Percentiles rank a stretch among this genome's conserved stretches.
These are phyloP conservation scores for Vanrija humicola DNA, from an alignment of 1,284 basidiomycete genomes.

Conservation along the genomic window DNA sequence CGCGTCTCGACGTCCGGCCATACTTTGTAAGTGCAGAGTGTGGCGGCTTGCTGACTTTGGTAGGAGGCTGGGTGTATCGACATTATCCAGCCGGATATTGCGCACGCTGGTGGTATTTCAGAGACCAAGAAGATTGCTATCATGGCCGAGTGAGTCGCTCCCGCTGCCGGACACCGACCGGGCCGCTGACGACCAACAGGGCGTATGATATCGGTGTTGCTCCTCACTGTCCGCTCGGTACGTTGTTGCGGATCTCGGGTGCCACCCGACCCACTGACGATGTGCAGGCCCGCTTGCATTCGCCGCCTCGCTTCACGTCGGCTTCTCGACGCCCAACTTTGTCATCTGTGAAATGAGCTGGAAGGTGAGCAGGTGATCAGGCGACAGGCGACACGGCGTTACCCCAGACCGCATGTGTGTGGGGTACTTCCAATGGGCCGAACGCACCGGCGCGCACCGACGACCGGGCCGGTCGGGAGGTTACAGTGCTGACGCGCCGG, in stretches of 20 bases:
- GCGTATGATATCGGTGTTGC: conserved; percentile 51
- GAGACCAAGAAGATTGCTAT: conserved; percentile 66
- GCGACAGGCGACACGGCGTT: no score
- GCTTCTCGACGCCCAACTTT: conserved; percentile 49
- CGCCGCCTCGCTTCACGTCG: conserved; percentile 56
- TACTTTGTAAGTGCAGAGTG: conserved; percentile 47
- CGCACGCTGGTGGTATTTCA: conserved; percentile 60
- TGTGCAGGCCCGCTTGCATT: conserved; percentile 63
- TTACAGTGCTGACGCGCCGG: background rate
- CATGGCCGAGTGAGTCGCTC: conserved; percentile 57
- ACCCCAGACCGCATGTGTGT: no score
- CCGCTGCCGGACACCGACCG: background rate
- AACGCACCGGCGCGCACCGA: background rate
- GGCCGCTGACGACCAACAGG: conserved; percentile 10
- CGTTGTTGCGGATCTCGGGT: background rate
- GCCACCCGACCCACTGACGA: background rate
- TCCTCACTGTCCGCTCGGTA: conserved; percentile 49
- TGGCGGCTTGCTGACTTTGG: background rate
- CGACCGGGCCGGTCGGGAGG: no score
- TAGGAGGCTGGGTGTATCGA: conserved; percentile 61
- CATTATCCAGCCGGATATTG: conserved; percentile 70
- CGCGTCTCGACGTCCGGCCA: conserved; percentile 65
- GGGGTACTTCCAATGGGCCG: background rate
- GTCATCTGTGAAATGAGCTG: conserved; percentile 50
- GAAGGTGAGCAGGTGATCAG: conserved; percentile 25